Evolutionary conservation across 257 asterid species (phyloP).

Genomic region (Fraxinus quadrangulata): DNA sequence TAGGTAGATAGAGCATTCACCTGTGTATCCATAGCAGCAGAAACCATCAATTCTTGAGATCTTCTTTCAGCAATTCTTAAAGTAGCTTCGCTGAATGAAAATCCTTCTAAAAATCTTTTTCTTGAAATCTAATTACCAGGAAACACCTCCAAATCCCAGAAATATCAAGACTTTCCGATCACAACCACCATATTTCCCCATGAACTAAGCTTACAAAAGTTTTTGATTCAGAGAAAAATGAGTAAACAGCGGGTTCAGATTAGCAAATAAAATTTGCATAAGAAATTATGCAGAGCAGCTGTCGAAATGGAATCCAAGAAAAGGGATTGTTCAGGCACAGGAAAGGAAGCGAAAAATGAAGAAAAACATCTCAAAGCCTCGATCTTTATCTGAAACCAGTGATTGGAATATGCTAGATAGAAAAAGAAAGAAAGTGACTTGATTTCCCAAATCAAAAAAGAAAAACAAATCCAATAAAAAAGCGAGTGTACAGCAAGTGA

Average conservation of each 20-base stretch:
- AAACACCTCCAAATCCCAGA: not conserved
- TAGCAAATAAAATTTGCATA: not conserved
- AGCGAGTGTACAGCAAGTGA: no score
- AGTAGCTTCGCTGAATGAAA: not conserved
- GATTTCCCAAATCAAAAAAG: no score
- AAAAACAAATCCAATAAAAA: no score
- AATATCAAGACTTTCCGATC: not conserved
- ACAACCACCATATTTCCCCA: constrained; percentile 5
- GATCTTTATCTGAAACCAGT: constrained; percentile 31
- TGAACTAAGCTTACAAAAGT: constrained; percentile 18
- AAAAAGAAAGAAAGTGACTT: not conserved
- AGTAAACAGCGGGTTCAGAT: not conserved
- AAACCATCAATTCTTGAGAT: constrained; percentile 31
- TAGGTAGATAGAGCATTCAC: constrained; percentile 35
- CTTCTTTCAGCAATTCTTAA: constrained; percentile 5
- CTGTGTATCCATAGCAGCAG: constrained; percentile 47
- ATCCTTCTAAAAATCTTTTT: not conserved
- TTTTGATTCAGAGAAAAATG: constrained; percentile 26
- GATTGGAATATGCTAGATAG: constrained; percentile 10
- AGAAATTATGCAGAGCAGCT: not conserved
- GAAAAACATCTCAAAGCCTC: constrained; percentile 24
- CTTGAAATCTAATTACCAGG: not conserved
- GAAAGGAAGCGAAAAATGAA: constrained; percentile 14
- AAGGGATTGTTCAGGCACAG: constrained; percentile 3
- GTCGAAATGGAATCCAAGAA: constrained; percentile 7